Evolutionary conservation across 192 early-diverging fungal genomes (phyloP).

Genomic region (Mortierella claussenii): DNA sequence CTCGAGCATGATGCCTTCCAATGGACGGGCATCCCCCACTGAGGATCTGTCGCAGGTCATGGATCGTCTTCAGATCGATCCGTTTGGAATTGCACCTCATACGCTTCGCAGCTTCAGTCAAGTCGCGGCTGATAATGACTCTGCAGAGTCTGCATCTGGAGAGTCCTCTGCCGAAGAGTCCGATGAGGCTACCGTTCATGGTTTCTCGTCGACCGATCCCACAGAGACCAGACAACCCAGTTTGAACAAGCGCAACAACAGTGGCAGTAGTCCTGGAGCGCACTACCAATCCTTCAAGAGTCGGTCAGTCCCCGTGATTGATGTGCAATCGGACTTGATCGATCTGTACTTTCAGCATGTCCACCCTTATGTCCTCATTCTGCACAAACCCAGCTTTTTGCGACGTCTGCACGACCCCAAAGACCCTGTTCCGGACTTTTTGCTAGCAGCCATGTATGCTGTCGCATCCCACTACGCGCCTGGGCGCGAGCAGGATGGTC

Average conservation of each 20-base stretch:
- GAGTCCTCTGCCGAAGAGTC: conserved; percentile 25
- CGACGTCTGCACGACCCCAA: conserved; percentile 53
- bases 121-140: conserved; percentile 43
- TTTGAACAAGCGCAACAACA: conserved; percentile 13
- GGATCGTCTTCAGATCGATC: conserved; percentile 41
- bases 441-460: conserved; percentile 65
- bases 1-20: neutral
- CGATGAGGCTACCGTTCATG: neutral
- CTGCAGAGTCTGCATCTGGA: conserved; percentile 25
- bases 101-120: conserved; percentile 41
- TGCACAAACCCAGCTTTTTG: conserved; percentile 61
- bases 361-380: conserved; percentile 61
- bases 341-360: conserved; percentile 63
- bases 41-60: conserved; percentile 44
- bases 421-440: conserved; percentile 58
- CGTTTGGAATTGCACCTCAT: conserved; percentile 43
- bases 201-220: neutral
- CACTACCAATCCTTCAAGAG: conserved; percentile 20
- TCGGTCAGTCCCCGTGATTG: conserved; percentile 32
- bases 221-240: neutral
- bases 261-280: conserved; percentile 6
- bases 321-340: conserved; percentile 41
- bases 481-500: conserved; percentile 27
- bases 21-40: conserved; percentile 7
- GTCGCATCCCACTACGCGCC: conserved; percentile 56